Base-by-base conservation (phyloP, 176 grass and related monocot species). In the Carex littledalei region DNA sequence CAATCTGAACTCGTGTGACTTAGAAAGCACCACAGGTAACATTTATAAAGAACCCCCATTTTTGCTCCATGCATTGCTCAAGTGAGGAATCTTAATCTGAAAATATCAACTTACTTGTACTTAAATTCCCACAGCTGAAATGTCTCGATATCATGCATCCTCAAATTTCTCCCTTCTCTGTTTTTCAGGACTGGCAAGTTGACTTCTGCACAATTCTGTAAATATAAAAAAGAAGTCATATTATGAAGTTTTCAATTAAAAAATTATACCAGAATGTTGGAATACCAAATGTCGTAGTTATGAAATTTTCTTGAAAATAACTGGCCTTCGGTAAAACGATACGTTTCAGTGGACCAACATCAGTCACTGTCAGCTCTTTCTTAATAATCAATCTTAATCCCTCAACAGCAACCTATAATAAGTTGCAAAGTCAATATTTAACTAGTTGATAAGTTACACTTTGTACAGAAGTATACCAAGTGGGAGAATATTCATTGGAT, bases 301-400 rank as follows among this genome's bases (percentile, higher is more conserved):
- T 32, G 35, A 80, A 76, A 31, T 14, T 55, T 5, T 85, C 82
- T 82, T 82, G 65, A 79, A 10, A 73, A 84, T 55, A 69, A 87
- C 78, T 88, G 58, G 93, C 97, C 93, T 99, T 99, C 1, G 97
- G 97, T 74, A 99, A 89, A 82, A 99, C 84, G 69, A 99, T 96
- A 85, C 97, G 93, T 35, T 92, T 94, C 67, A 99, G 88, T 37
- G 92, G 88, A 82, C 93, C 91, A 72, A 92, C 87, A 22, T 99
- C 97, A 34, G 93, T 99, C 54, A 92, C 87, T 61, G 88, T 91
- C 6, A 99, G 93, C 78, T 99, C 91, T 88, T 99, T 99, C 63
- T 91, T 88, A 67, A 95, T 87, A 67, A 99, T 84, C 56, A 99
- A 85, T 84, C 91, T 90, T 90, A 99, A 82, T 16, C 93, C 84